Evolutionary conservation across 768 basidiomycete species (phyloP).

Genomic region (Boletellus sp.): DNA sequence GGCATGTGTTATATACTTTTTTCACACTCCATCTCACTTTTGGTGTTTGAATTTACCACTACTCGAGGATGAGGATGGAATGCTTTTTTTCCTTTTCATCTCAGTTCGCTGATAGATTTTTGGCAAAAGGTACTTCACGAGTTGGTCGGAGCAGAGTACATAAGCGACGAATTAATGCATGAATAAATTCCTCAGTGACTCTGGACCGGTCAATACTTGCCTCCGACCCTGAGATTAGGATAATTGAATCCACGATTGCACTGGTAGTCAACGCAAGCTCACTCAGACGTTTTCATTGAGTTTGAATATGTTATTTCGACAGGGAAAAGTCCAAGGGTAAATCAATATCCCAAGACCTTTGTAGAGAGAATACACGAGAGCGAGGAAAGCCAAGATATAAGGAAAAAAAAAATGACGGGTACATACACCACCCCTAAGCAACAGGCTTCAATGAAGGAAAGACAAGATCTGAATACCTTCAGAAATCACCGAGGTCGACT

Average conservation of each 20-base stretch:
- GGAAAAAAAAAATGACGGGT: not conserved
- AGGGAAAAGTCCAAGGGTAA: not conserved
- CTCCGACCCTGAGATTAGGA: too few relatives aligned
- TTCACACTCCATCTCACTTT: too few relatives aligned
- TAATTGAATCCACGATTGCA: too few relatives aligned
- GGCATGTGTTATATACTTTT: too few relatives aligned
- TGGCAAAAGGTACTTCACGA: not conserved
- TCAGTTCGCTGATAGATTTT: not conserved
- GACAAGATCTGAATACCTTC: slow-evolving; percentile 7
- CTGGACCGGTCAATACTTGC: not conserved
- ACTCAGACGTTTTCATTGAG: too few relatives aligned
- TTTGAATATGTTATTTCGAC: not conserved
- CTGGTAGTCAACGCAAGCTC: too few relatives aligned
- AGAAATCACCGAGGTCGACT: slow-evolving; percentile 79
- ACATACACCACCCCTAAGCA: not conserved
- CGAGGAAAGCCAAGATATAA: not conserved
- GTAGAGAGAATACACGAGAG: not conserved
- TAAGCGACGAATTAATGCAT: not conserved
- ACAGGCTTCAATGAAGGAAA: not conserved
- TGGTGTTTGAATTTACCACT: not conserved
- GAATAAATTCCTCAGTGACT: not conserved
- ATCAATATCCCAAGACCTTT: not conserved
- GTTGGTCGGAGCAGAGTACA: not conserved
- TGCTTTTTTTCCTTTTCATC: not conserved
- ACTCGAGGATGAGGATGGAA: not conserved